Conservation (phyloP, 176 grass and related monocot species). For the Zea luxurians region DNA sequence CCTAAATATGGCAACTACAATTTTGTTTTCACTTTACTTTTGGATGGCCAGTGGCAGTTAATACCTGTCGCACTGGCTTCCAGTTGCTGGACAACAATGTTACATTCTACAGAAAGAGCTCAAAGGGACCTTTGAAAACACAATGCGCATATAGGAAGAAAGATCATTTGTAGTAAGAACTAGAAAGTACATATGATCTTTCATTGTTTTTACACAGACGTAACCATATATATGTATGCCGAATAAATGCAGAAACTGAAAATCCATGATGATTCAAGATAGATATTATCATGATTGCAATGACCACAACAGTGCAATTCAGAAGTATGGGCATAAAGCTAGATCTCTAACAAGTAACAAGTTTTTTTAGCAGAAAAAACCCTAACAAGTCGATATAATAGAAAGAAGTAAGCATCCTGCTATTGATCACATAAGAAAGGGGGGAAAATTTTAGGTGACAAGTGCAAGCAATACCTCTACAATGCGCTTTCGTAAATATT, state of each 20-base stretch:
- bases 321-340: slow-evolving; percentile 18
- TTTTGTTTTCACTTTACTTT: not conserved
- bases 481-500: slow-evolving; percentile 83
- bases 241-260: not conserved
- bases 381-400: not conserved
- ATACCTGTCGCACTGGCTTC: not conserved
- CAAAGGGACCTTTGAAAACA: slow-evolving; percentile 1
- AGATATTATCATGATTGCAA: slow-evolving; percentile 11
- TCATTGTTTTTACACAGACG: slow-evolving; percentile 5
- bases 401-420: slow-evolving; percentile 26
- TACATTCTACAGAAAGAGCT: slow-evolving; percentile 27
- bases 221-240: not conserved
- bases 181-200: slow-evolving; percentile 33
- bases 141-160: slow-evolving; percentile 22
- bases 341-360: slow-evolving; percentile 29
- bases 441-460: not conserved
- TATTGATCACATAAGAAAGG: not conserved
- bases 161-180: slow-evolving; percentile 22
- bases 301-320: not conserved
- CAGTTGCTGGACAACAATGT: slow-evolving; percentile 14
- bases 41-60: not conserved
- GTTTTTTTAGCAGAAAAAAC: slow-evolving; percentile 7
- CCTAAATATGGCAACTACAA: slow-evolving; percentile 7
- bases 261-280: slow-evolving; percentile 13
- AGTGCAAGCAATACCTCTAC: slow-evolving; percentile 65